A percentile compares a stretch with the other conserved stretches of the same genome.
These are phyloP conservation scores for Calonectria hongkongensis DNA, from an alignment of 2,329 filamentous ascomycete genomes.

Conservation along the genomic window DNA sequence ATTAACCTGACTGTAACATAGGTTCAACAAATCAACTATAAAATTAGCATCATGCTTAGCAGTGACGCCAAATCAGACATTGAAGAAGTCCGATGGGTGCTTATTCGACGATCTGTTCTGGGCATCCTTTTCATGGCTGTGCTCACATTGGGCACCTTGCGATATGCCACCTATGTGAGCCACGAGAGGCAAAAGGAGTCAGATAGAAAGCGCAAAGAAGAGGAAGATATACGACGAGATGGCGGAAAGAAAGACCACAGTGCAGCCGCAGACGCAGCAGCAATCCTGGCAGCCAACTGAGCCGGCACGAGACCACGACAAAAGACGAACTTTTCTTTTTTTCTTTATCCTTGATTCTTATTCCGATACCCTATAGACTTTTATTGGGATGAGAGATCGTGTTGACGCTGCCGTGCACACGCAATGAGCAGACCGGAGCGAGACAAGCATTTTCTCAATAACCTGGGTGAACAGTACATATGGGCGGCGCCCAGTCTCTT, in stretches of 20 bases:
- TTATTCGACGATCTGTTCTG: constrained; percentile 78
- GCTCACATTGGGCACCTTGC: constrained; percentile 74
- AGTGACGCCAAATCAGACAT: constrained; percentile 95
- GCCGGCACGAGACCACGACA: constrained; percentile 5
- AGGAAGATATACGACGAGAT: constrained; percentile 65
- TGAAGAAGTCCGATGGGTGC: constrained; percentile 91
- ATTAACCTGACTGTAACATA: constrained; percentile 58
- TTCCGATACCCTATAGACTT: constrained; percentile 58
- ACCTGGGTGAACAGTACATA: constrained; percentile 14
- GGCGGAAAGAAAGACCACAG: constrained; percentile 68
- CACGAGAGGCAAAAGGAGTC: constrained; percentile 70
- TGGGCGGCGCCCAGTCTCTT: constrained; percentile 9
- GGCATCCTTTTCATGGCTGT: constrained; percentile 81
- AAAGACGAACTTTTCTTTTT: constrained; percentile 44
- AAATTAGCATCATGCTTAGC: constrained; percentile 92
- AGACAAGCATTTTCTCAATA: constrained; percentile 3
- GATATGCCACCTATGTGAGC: constrained; percentile 75
- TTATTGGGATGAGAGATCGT: constrained; percentile 39
- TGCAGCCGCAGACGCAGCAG: constrained; percentile 71
- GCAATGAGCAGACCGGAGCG: background rate
- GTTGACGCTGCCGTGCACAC: constrained; percentile 20
- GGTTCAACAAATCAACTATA: constrained; percentile 97
- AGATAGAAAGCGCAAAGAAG: constrained; percentile 65
- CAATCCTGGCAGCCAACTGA: constrained; percentile 75
- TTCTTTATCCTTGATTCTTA: constrained; percentile 48